Base-by-base conservation (phyloP, 1,139 yeast species). In the Kazachstania sp. region DNA sequence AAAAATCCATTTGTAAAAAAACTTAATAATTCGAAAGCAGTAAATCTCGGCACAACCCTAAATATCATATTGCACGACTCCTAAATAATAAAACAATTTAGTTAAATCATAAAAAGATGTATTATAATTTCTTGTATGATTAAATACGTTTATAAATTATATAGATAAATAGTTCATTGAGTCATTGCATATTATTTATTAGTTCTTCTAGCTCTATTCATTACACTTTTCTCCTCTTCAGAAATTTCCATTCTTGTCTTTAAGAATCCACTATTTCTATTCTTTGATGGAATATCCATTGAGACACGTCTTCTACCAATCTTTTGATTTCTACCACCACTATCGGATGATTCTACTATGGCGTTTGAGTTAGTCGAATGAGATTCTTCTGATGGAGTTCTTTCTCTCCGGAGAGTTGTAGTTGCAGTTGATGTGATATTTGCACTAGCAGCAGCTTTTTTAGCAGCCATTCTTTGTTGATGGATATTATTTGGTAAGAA, bases 401-500 rank as follows among this genome's bases (percentile, higher is more conserved):
- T 32, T 32, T 32, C 36, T 15, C 19, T n/a, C 11, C 36, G 19
- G 15, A 15, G 36, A 15, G 36, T 13, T 2, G 28, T 4, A 23
- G 28, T 23, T 23, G 28, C 6, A 23, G 28, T 23, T 23, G 28
- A 37, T 12, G 36, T 8, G 7, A 34, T 18, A n/a, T 9, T 15
- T 23, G 32, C 37, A 15, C 19, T 28, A n/a, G 30, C 30, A 3
- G 40, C 30, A 4, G 41, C 41, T 11, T 32, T n/a, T 9, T 41
- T 49, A 18, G 55, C 54, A 2, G 61, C 63, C 46, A 56, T 47
- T 20, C 65, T 46, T 41, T 62, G 64, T 49, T 63, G 65, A 39
- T 55, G 59, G 15, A 63, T 52, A 48, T 58, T 57, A 47, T 75
- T 75, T 4, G 79, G 79, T 37, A 74, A 54, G 56, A 75, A 75